These are phyloP conservation scores for Aspergillus oerlinghausenensis DNA, from an alignment of 2,329 filamentous ascomycete genomes.

Conservation along the genomic window DNA sequence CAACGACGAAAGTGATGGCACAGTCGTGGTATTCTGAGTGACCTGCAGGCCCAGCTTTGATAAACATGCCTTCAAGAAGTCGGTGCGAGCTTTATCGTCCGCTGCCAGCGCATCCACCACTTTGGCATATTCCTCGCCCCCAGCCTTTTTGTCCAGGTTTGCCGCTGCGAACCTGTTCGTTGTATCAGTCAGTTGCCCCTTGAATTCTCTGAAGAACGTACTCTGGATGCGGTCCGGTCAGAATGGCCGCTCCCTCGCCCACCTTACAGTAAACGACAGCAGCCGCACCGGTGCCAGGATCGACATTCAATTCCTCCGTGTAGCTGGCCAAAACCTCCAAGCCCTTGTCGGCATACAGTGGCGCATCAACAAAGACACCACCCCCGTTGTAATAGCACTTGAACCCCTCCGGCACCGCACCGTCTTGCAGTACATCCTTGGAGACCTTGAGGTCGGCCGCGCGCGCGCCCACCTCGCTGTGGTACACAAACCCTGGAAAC, in stretches of 20 bases:
- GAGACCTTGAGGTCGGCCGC: slow-evolving; percentile 65
- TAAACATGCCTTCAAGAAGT: slow-evolving; percentile 76
- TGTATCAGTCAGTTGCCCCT: slow-evolving; percentile 12
- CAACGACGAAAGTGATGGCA: slow-evolving; percentile 75
- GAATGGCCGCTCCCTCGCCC: slow-evolving; percentile 70
- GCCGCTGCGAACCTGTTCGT: slow-evolving; percentile 68
- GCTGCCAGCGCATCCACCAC: slow-evolving; percentile 63
- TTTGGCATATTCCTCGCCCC: slow-evolving; percentile 64
- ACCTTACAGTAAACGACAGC: slow-evolving; percentile 80
- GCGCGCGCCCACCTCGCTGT: slow-evolving; percentile 77
- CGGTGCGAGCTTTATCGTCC: slow-evolving; percentile 65
- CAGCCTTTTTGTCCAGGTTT: slow-evolving; percentile 67
- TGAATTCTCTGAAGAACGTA: slow-evolving; percentile 41
- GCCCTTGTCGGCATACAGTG: slow-evolving; percentile 55
- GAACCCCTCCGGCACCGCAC: slow-evolving; percentile 58
- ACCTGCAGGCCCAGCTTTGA: slow-evolving; percentile 76
- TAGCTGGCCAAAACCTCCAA: slow-evolving; percentile 83
- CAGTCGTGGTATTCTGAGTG: slow-evolving; percentile 61
- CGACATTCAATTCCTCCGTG: slow-evolving; percentile 67
- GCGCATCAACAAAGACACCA: slow-evolving; percentile 82
- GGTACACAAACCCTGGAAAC: slow-evolving; percentile 85
- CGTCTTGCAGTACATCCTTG: slow-evolving; percentile 53
- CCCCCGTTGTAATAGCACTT: slow-evolving; percentile 90
- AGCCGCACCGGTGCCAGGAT: slow-evolving; percentile 67
- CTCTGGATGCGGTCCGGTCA: slow-evolving; percentile 93